These are phyloP conservation scores for Zopfochytrium polystomum DNA, from an alignment of 371 early-diverging fungal genomes.

Conservation along the genomic window DNA sequence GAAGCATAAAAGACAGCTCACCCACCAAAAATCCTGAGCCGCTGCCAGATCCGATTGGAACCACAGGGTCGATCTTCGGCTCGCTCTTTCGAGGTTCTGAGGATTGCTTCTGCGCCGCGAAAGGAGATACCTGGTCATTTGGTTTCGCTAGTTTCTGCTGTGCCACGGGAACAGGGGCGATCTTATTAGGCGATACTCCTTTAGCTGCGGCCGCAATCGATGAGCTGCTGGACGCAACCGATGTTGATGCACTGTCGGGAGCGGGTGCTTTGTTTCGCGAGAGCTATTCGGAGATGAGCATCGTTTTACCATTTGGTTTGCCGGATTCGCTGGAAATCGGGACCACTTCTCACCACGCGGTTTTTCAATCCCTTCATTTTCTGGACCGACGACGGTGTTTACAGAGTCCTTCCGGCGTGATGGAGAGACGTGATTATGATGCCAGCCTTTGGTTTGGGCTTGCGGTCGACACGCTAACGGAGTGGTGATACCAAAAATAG, in stretches of 20 bases:
- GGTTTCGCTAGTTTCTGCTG: slow-evolving; percentile 16
- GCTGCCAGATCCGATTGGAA: background rate
- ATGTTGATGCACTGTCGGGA: slow-evolving; percentile 14
- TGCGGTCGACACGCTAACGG: too few relatives aligned
- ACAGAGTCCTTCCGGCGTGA: too few relatives aligned
- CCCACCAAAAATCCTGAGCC: background rate
- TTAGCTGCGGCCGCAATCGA: slow-evolving; percentile 7
- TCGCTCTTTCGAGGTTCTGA: too few relatives aligned
- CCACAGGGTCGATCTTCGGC: background rate
- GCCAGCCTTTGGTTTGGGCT: too few relatives aligned
- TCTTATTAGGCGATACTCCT: slow-evolving; percentile 33
- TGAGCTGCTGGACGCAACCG: slow-evolving; percentile 4
- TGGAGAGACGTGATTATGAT: too few relatives aligned
- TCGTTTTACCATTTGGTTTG: background rate
- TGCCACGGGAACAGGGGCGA: slow-evolving; percentile 34
- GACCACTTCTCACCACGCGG: slow-evolving; percentile 37
- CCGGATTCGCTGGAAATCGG: background rate
- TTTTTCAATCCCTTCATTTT: slow-evolving; percentile 49
- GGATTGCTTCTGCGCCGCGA: too few relatives aligned
- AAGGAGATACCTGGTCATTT: slow-evolving; percentile 9
- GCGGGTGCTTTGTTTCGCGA: slow-evolving; percentile 36
- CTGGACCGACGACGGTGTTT: background rate
- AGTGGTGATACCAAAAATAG: too few relatives aligned
- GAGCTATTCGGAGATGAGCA: slow-evolving; percentile 21
- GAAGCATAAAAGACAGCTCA: too few relatives aligned